Base-by-base conservation (phyloP, 139 green algal species). In the Tetraselmis chui region DNA sequence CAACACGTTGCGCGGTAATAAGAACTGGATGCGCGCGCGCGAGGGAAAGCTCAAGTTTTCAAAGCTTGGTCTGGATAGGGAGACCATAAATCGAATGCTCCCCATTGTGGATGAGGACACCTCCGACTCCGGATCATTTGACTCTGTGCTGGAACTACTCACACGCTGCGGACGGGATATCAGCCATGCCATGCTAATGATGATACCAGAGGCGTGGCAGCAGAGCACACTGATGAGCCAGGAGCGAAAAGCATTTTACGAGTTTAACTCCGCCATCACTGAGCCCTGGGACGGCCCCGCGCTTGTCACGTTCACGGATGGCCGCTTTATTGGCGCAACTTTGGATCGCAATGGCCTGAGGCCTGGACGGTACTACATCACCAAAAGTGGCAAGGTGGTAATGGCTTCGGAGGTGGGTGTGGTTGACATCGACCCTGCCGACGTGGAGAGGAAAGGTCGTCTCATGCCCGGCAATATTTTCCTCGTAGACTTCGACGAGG, bases 381-480 rank as follows among this genome's bases (percentile, higher is more conserved):
- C 96, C 31, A 97, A 97, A 82, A 86, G 76, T 29, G 88, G 87
- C 28, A 83, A 84, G 23, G 82, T 92, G 2, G 78, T 92, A 2
- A 31, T 76, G 78, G 28, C 25, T 5, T 11, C 2, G 26, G 88
- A 96, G 89, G 93, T 97, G 28, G 95, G 95, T 29, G 96, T 99
- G 30, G 95, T 98, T n/a, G 95, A 98, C 85, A 84, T 98, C 1
- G 79, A 87, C 28, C 87, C 85, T 58, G 91, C 93, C 78, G 90
- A 98, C 30, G 86, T 98, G 75, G 86, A 85, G 28, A 83, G 83
- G 59, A 98, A 98, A 91, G 95, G 96, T 18, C 91, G 95, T 24
- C 91, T 98, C n/a, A 97, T 94, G 88, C 95, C 95, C 2, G 95
- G 95, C 75, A 98, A 98, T 88, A 98, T 98, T 89, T 93, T 98